Evolutionary conservation across 352 stramenopile species (phyloP).

Genomic region (Phytophthora meadii): DNA sequence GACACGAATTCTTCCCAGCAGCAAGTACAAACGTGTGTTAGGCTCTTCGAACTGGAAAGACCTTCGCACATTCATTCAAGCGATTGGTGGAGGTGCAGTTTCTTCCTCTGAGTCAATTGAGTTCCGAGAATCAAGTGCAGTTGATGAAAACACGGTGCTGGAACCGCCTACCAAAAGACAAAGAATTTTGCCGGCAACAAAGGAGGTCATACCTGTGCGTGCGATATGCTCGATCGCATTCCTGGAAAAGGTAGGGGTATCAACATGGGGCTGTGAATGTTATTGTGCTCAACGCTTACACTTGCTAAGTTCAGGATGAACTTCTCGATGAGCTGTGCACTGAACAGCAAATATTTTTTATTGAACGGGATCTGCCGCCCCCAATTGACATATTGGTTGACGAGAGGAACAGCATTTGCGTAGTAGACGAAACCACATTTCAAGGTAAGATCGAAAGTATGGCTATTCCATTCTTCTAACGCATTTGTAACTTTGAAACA

Average conservation of each 20-base stretch:
- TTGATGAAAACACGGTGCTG: constrained; percentile 11
- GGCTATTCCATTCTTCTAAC: background rate
- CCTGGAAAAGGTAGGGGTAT: constrained; percentile 41
- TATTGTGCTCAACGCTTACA: background rate
- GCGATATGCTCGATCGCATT: constrained; percentile 52
- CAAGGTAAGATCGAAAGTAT: constrained; percentile 35
- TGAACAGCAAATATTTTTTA: constrained; percentile 57
- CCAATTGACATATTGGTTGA: constrained; percentile 74
- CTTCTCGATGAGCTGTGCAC: constrained; percentile 70
- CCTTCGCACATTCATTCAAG: constrained; percentile 31
- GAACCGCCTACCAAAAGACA: constrained; percentile 30
- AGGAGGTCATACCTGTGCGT: constrained; percentile 37
- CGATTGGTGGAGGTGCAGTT: background rate
- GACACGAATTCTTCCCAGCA: constrained; percentile 31
- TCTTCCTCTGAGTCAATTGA: background rate
- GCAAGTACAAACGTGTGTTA: constrained; percentile 52
- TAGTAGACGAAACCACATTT: constrained; percentile 47
- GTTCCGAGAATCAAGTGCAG: background rate
- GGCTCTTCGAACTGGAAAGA: constrained; percentile 52
- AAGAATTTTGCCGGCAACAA: constrained; percentile 22
- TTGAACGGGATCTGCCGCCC: constrained; percentile 63
- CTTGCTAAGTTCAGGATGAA: constrained; percentile 46
- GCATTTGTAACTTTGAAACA: constrained; percentile 16
- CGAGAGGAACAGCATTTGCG: constrained; percentile 65
- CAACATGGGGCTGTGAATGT: background rate